Evolutionary conservation across 345 rosid species (phyloP).

Genomic region (Gossypium bickii): DNA sequence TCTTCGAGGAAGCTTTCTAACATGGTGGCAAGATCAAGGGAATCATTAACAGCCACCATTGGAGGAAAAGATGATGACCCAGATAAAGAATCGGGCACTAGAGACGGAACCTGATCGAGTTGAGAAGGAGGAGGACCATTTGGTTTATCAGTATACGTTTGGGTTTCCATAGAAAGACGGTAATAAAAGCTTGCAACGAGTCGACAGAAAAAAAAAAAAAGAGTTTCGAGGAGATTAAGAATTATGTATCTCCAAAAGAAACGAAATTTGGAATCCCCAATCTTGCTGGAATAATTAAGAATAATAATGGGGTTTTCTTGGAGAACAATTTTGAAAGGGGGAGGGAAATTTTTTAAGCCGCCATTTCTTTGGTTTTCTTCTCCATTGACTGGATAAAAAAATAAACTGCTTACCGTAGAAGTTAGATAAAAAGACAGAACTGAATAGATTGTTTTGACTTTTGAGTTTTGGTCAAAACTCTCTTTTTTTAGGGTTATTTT

Average conservation of each 20-base stretch:
- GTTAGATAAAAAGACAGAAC: neutral
- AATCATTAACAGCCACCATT: neutral
- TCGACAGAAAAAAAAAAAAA: neutral
- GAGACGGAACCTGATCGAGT: neutral
- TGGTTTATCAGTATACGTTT: neutral
- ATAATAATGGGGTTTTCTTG: neutral
- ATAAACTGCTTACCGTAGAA: neutral
- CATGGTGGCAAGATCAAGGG: neutral
- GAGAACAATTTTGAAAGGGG: neutral
- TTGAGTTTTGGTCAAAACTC: neutral
- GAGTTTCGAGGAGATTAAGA: neutral
- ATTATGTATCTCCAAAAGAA: neutral
- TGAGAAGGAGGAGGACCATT: neutral
- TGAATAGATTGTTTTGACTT: neutral
- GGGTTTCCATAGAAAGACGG: neutral
- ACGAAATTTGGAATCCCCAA: neutral
- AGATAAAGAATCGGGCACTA: neutral
- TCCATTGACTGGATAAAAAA: neutral
- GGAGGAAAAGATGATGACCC: neutral
- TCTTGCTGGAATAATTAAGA: neutral
- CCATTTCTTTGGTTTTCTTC: slow-evolving; percentile 17
- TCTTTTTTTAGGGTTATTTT: neutral
- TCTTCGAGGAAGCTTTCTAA: neutral
- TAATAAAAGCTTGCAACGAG: neutral
- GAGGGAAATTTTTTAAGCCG: slow-evolving; percentile 27